phyloP scores from a whole-genome alignment of 2,329 filamentous ascomycete genomes.

The Neoscytalidium dimidiatum region DNA sequence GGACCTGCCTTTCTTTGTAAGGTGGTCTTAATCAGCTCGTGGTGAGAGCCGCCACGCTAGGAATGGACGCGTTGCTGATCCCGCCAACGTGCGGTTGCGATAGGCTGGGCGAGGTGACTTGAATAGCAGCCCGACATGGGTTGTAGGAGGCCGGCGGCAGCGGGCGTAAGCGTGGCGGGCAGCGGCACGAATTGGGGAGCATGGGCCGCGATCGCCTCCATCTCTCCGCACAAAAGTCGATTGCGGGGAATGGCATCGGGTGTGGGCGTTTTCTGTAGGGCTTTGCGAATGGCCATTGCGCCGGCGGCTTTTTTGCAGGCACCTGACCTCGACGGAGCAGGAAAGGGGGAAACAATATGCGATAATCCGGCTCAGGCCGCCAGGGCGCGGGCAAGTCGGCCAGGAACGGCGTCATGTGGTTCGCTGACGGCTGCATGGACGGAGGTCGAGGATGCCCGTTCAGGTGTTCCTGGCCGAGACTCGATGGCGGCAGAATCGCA shows the following conservation, averaged over 20 bases:
- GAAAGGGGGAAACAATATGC: background rate
- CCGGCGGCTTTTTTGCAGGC: background rate
- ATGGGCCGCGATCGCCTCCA: background rate
- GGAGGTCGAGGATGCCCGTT: background rate
- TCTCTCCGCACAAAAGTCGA: background rate
- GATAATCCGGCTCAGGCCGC: background rate
- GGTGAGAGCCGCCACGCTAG: conserved; percentile 5
- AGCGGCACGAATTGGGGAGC: background rate
- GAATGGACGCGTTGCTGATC: background rate
- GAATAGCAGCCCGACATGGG: background rate
- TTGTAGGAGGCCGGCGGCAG: background rate
- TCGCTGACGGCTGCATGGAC: background rate
- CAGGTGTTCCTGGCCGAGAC: background rate
- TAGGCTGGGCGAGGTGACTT: background rate
- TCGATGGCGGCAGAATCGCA: background rate
- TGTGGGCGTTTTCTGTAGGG: background rate
- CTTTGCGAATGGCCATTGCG: conserved; percentile 6
- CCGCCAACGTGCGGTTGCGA: background rate
- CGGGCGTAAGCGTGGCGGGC: conserved; percentile 1
- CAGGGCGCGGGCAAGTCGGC: background rate
- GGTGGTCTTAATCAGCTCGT: background rate
- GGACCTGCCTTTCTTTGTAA: conserved; percentile 8
- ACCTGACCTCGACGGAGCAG: background rate
- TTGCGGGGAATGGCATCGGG: conserved; percentile 1
- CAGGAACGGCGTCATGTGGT: conserved; percentile 10